These are phyloP conservation scores for Acorus gramineus DNA, from an alignment of 106 monocot species.

Conservation along the genomic window DNA sequence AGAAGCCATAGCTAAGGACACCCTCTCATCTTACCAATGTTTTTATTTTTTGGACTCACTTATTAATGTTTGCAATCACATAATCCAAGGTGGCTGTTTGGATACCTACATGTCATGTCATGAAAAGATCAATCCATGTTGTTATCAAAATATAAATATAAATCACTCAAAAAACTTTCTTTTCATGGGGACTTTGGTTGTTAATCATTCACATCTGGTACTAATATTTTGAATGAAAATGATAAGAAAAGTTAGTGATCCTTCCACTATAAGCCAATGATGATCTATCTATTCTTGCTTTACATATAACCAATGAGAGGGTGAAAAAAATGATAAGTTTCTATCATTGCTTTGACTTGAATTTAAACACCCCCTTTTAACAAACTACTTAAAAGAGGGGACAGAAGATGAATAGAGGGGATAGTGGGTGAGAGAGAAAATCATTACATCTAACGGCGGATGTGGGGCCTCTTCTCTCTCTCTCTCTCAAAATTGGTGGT, in stretches of 20 bases:
- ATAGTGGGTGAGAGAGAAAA: background rate
- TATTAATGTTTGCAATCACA: too few relatives aligned
- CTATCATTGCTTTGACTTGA: slow-evolving; percentile 10
- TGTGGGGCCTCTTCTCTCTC: background rate
- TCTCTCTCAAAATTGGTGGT: too few relatives aligned
- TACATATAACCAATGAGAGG: background rate
- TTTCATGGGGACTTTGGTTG: background rate
- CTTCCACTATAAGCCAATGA: slow-evolving; percentile 4
- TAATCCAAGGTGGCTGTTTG: too few relatives aligned
- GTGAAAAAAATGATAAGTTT: slow-evolving; percentile 3
- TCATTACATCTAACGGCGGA: slow-evolving; percentile 14
- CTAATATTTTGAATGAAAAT: slow-evolving; percentile 1
- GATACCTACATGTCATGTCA: too few relatives aligned
- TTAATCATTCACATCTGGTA: too few relatives aligned
- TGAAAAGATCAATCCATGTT: too few relatives aligned
- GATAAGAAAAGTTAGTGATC: slow-evolving; percentile 2
- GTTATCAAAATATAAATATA: background rate
- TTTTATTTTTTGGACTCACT: background rate
- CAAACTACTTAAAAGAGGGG: too few relatives aligned
- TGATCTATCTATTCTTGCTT: background rate
- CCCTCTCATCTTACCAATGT: background rate
- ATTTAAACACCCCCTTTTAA: too few relatives aligned
- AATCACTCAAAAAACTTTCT: slow-evolving; percentile 6
- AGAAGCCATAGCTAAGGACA: slow-evolving; percentile 6
- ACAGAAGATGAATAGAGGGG: too few relatives aligned